Base-by-base conservation (phyloP, 208 protist genomes). In the Leishmania tropica region DNA sequence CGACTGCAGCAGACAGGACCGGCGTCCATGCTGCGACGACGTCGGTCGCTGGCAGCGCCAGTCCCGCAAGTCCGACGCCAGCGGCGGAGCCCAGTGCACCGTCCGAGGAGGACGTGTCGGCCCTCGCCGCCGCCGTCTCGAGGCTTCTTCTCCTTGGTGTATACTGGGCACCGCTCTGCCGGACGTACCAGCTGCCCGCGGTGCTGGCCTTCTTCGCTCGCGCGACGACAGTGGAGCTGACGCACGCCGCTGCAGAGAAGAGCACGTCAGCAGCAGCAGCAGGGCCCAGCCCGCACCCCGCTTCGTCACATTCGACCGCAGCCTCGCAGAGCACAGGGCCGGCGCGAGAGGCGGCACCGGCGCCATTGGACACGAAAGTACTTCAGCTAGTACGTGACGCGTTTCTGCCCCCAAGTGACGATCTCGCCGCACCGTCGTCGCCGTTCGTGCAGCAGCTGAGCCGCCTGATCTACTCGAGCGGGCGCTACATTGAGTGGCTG, bases 121-220 rank as follows among this genome's bases (percentile, higher is more conserved):
- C 70, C 28, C 70, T 74, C 28, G 74, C 51, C 60, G 48, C 77
- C 31, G 40, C 67, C 48, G 56, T 77, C 13, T 53, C 72, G 7
- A 37, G 13, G 15, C 68, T 86, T 40, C 62, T 83, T 31, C 56
- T 76, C 45, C 19, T 83, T 2, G 40, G 74, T 31, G 24, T 86
- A 15, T 65, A 86, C 67, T 86, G 83, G 83, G 78, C 78, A n/a
- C 83, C 83, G 15, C 65, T 86, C 17, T 80, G 58, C 74, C 83
- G 83, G 28, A 80, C 83, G 2, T 54, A 48, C 37, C 83, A 86
- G 74, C 83, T 86, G 17, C 65, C 78, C 11, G 13, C 56, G 10
- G 58, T 83, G 11, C 56, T 68, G 8, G 51, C 67, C 21, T 11
- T 80, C 35, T 75, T 64, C 51, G 47, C 67, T 24, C 48, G 48